Percentiles rank a stretch among this genome's conserved stretches.
These are phyloP conservation scores for Mesembryanthemum crystallinum DNA, from an alignment of 148 eudicot genomes.

Conservation along the genomic window DNA sequence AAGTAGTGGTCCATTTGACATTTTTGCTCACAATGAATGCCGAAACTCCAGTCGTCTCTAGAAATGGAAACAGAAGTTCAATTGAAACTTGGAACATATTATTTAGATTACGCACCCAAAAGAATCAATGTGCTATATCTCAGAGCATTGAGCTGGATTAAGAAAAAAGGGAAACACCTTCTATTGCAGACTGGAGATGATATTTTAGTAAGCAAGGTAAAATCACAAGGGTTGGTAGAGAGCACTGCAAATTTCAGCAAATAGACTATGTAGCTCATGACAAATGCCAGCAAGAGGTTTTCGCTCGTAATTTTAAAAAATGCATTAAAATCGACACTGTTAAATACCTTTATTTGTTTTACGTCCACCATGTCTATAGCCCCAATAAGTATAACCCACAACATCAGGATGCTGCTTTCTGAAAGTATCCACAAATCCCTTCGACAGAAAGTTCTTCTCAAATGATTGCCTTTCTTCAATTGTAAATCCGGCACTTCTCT, in stretches of 20 bases:
- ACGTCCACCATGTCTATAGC: constrained; percentile 87
- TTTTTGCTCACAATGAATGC: background rate
- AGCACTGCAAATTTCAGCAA: background rate
- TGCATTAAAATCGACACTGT: background rate
- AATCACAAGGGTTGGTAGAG: background rate
- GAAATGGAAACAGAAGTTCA: background rate
- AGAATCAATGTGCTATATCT: background rate
- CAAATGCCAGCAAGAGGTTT: background rate
- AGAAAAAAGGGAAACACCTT: background rate
- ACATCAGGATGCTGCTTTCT: constrained; percentile 83
- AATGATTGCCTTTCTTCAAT: constrained; percentile 90
- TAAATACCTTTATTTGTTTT: constrained; percentile 69
- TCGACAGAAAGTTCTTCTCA: constrained; percentile 57
- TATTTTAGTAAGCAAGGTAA: background rate
- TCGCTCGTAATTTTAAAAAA: background rate
- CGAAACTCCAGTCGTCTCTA: no score
- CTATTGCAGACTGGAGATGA: background rate
- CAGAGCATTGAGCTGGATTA: background rate
- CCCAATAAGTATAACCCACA: constrained; percentile 97
- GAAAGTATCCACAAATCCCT: constrained; percentile 87
- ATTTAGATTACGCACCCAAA: no score
- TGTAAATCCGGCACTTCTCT: constrained; percentile 93
- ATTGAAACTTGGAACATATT: no score
- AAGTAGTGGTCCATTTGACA: background rate
- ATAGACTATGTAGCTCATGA: background rate